Evolutionary conservation across 2,329 filamentous ascomycete genomes (phyloP), one percentile per base, ranked within the genome.

Genomic region (Colletotrichum australisinense): DNA sequence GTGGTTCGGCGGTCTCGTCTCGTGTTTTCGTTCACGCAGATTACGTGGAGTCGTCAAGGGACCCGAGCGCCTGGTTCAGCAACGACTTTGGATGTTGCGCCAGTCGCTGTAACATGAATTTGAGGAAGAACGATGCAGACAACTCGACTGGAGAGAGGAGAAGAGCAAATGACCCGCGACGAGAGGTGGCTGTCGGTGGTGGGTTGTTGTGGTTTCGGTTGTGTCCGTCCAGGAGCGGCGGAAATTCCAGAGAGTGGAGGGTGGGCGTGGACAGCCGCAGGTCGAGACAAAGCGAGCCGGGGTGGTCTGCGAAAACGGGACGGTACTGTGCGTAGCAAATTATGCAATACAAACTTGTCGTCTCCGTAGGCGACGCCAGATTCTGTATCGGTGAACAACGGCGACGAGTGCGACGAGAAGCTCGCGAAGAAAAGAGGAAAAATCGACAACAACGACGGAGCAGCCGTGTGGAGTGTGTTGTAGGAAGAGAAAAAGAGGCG

Each of bases 191-290:
- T 59, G 59, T 63, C 53, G 65, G 67, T 24, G 70, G 60, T 65
- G 67, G 70, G 59, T 74, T 74, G 63, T 72, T 71, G 38, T 72
- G 72, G 72, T 63, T 72, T 67, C 62, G 63, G 67, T 35, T 57
- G 67, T 71, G 35, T 65, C 49, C 53, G 63, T 72, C 68, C 63
- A 72, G 68, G 62, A 72, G 68, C 55, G 46, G 63, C 60, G 64
- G 69, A 69, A 73, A 74, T 74, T 74, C 69, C 73, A 73, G 65
- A 74, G 63, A 55, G 73, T 73, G 73, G 66, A 65, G 53, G 60
- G 67, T 56, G 60, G 59, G 53, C 55, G 73, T 73, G 46, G 70
- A 57, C 38, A 63, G 73, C 70, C 65, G 66, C 53, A 71, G 16
- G 52, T 70, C 71, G 71, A 74, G 66, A 71, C 70, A 70, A 71